A percentile compares a stretch with the other conserved stretches of the same genome.
Conservation (phyloP, 805 yeast genomes). For the Lachancea fermentati region DNA sequence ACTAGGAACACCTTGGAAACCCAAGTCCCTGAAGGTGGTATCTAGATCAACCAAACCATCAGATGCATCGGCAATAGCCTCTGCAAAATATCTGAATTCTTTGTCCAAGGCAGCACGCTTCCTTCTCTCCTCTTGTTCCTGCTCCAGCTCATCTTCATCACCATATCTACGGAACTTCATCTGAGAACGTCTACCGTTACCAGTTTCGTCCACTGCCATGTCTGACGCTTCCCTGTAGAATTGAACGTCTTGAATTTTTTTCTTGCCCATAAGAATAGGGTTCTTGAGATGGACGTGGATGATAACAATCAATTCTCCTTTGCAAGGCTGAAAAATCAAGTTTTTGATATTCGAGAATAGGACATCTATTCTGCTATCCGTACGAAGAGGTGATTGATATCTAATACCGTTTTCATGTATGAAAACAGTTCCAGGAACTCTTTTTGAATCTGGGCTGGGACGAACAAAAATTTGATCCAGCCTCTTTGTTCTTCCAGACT, state of each 20-base stretch:
- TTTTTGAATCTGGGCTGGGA: slow-evolving; percentile 96
- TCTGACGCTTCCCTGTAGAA: slow-evolving; percentile 96
- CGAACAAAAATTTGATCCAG: slow-evolving; percentile 85
- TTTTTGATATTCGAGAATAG: slow-evolving; percentile 88
- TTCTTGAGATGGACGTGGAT: slow-evolving; percentile 89
- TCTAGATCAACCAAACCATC: slow-evolving; percentile 82
- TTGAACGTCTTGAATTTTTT: slow-evolving; percentile 91
- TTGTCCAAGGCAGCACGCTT: slow-evolving; percentile 85
- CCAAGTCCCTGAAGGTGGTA: slow-evolving; percentile 91
- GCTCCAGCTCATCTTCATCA: slow-evolving; percentile 97
- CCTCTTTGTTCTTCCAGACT: slow-evolving; percentile 78
- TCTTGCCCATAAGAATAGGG: slow-evolving; percentile 93
- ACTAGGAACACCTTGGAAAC: slow-evolving; percentile 96
- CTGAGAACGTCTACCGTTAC: slow-evolving; percentile 81
- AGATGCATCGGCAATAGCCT: slow-evolving; percentile 83
- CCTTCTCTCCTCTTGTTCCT: slow-evolving; percentile 96
- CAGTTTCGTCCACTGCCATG: slow-evolving; percentile 94
- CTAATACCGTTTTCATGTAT: slow-evolving; percentile 96
- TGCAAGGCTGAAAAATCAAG: slow-evolving; percentile 91
- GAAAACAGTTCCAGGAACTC: slow-evolving; percentile 83
- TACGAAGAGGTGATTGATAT: slow-evolving; percentile 78
- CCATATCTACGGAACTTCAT: slow-evolving; percentile 74
- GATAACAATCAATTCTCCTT: slow-evolving; percentile 86
- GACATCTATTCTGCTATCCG: slow-evolving; percentile 83
- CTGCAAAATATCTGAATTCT: slow-evolving; percentile 86